A percentile compares a stretch with the other conserved stretches of the same genome.
phyloP scores from a whole-genome alignment of 805 yeast genomes.

The Yarrowia sp. region DNA sequence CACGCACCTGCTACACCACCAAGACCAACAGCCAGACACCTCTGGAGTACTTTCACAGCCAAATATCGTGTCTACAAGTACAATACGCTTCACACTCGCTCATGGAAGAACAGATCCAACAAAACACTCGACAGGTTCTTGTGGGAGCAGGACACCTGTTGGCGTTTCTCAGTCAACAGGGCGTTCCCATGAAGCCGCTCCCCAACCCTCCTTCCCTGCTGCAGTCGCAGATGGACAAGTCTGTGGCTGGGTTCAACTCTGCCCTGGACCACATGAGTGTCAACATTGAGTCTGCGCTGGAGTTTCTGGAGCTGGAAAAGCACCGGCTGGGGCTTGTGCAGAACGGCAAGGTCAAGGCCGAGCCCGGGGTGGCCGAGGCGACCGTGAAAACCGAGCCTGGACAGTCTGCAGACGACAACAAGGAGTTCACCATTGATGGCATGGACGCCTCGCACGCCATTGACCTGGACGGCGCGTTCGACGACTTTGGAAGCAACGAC shows the following conservation, averaged over 20 bases:
- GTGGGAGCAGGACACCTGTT: constrained; percentile 38
- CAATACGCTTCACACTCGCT: too few relatives aligned
- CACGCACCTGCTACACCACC: too few relatives aligned
- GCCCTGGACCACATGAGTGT: constrained; percentile 22
- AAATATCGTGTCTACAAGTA: too few relatives aligned
- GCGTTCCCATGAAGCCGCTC: constrained; percentile 25
- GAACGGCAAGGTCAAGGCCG: not conserved
- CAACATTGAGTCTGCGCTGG: constrained; percentile 17
- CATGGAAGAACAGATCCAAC: constrained; percentile 33
- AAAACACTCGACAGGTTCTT: constrained; percentile 9
- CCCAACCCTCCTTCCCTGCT: constrained; percentile 45
- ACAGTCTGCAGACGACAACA: not conserved
- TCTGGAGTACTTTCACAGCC: too few relatives aligned
- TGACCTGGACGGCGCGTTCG: constrained; percentile 38
- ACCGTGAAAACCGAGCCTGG: not conserved
- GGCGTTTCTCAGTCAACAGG: constrained; percentile 32
- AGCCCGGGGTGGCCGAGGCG: not conserved
- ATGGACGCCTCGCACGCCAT: constrained; percentile 37
- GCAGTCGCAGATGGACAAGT: constrained; percentile 43
- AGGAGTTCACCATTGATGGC: constrained; percentile 12
- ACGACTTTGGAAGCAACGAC: constrained; percentile 34
- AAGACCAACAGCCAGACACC: too few relatives aligned
- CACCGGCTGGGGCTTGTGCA: constrained; percentile 7
- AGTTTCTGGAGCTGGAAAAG: constrained; percentile 32
- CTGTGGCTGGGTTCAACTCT: constrained; percentile 27